Conservation (phyloP, 129 eudicot genomes). For the Artemisia annua region DNA sequence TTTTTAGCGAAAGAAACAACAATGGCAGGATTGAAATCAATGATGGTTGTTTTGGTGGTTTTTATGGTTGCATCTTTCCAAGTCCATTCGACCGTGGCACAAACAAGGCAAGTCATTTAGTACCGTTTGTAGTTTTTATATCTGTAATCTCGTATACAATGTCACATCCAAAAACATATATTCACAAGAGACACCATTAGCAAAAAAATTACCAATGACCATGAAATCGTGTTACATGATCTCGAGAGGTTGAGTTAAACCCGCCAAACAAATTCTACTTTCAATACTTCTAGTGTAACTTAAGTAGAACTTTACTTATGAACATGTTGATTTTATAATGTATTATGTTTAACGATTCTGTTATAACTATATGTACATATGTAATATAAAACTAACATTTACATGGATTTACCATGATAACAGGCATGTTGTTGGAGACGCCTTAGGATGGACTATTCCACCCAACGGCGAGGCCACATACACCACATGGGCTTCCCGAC, state of each 20-base stretch:
- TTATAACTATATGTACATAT: too few species aligned
- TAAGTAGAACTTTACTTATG: too few species aligned
- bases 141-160: background rate
- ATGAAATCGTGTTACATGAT: too few species aligned
- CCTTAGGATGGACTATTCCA: conserved; percentile 40
- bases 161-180: background rate
- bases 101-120: conserved; percentile 11
- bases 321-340: too few species aligned
- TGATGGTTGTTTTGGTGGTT: background rate
- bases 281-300: too few species aligned
- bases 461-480: conserved; percentile 20
- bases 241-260: too few species aligned
- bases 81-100: background rate
- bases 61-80: conserved; percentile 25
- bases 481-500: conserved; percentile 44
- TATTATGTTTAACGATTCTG: too few species aligned
- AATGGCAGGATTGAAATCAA: conserved; percentile 22
- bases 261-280: too few species aligned
- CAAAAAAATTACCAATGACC: too few species aligned
- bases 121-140: background rate
- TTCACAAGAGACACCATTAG: too few species aligned
- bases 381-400: background rate
- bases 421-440: conserved; percentile 37
- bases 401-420: background rate
- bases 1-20: background rate